Evolutionary conservation across 1,284 basidiomycete species (phyloP), one percentile per base, ranked within the genome.

Genomic region (Trichosporon asahii): DNA sequence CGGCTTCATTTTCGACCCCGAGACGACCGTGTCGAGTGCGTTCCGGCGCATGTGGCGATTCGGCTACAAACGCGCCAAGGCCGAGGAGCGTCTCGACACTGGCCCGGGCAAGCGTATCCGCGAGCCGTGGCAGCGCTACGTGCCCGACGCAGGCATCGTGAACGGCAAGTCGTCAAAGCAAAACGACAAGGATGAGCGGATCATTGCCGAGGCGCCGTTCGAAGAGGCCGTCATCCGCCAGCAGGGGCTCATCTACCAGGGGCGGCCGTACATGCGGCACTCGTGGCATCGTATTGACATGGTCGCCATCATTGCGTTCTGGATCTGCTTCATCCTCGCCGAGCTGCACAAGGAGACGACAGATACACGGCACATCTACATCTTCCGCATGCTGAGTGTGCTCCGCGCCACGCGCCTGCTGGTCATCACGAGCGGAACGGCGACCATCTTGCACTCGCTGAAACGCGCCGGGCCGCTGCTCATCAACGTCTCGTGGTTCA

Each of bases 261-360:
- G 79, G 29, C 77, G 85, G 2, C 93, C 96, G 0, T 99, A 94
- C 79, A 85, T 98, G 3, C 88, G 96, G 3, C 94, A 98, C 78
- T 93, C 92, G 67, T 98, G 95, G 95, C 93, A 91, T 76, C 88
- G 95, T 35, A 91, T 97, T 69, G 95, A 99, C 81, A 89, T 92
- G 73, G 83, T 98, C 40, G 93, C 96, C 1, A 89, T 98, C 64
- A 69, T 85, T 29, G 74, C 75, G 31, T 84, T 81, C 74, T 84
- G 85, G 85, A 87, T 92, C 67, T 86, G 88, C 3, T 95, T 98
- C 78, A 81, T 80, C 0, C 85, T 98, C 63, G 88, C 92, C 0
- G 82, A 88, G 23, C 76, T 85, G 0, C 90, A 91, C 0, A 76
- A 88, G 40, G 95, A 98, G 81, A 85, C 86, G 3, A 84, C 82